Percentiles rank a stretch among this genome's conserved stretches.
phyloP scores from a whole-genome alignment of 305 asterid species.

The Rubia occidens region DNA sequence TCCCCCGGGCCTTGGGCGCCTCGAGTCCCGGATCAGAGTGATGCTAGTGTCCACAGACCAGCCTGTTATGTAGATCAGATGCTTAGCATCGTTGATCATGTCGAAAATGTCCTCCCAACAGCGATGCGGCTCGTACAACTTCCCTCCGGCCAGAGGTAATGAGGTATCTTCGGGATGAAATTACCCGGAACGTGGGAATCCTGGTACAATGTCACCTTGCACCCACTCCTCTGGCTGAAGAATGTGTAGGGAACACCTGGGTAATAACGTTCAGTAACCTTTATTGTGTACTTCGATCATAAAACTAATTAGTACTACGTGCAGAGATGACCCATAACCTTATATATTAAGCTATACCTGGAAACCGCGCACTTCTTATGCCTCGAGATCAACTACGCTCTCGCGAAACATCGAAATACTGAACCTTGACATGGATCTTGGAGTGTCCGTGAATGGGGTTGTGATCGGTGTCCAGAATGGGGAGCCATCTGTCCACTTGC shows the following conservation, averaged over 20 bases:
- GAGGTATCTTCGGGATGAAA: conserved; percentile 59
- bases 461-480: conserved; percentile 41
- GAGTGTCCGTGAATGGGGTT: conserved; percentile 50
- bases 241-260: conserved; percentile 79
- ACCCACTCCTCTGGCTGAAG: conserved; percentile 53
- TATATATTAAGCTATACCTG: conserved; percentile 24
- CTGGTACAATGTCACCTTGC: conserved; percentile 60
- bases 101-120: conserved; percentile 85
- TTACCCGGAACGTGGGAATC: conserved; percentile 69
- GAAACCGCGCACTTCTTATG: conserved; percentile 37
- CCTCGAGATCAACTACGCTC: conserved; percentile 59
- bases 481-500: conserved; percentile 58
- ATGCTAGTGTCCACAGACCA: conserved; percentile 82
- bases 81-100: conserved; percentile 60
- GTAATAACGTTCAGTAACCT: too few relatives aligned
- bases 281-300: too few relatives aligned
- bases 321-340: too few relatives aligned
- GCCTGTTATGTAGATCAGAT: conserved; percentile 72
- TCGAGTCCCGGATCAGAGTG: conserved; percentile 50
- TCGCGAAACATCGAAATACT: conserved; percentile 43
- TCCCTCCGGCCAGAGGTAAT: conserved; percentile 63
- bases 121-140: conserved; percentile 53
- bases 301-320: too few relatives aligned
- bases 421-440: conserved; percentile 65
- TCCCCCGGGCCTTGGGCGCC: conserved; percentile 66